A percentile compares a stretch with the other conserved stretches of the same genome.
Evolutionary conservation across 306 rosid genomes (phyloP).

Genomic region (Dalbergia cochinchinensis): DNA sequence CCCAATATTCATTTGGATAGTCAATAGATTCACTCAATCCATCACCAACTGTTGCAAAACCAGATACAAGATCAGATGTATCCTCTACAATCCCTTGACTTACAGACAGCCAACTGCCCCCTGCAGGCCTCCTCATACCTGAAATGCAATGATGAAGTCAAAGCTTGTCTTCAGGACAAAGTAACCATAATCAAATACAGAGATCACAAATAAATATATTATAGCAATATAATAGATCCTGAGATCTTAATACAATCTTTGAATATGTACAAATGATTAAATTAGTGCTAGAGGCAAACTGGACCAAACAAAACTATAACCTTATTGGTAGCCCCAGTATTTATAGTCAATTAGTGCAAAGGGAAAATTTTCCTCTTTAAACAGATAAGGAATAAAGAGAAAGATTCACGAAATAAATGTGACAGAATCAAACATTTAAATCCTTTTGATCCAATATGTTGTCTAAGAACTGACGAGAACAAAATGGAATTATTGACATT

Average conservation of each 20-base stretch:
- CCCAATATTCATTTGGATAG: constrained; percentile 97
- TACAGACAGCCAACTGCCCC: constrained; percentile 92
- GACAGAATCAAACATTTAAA: not conserved
- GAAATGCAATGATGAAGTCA: constrained; percentile 42
- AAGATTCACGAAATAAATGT: constrained; percentile 8
- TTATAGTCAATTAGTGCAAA: constrained; percentile 3
- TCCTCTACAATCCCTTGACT: constrained; percentile 97
- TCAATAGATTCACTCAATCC: constrained; percentile 91
- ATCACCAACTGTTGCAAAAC: constrained; percentile 97
- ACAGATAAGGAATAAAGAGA: constrained; percentile 20
- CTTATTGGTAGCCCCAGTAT: not conserved
- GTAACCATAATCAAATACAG: constrained; percentile 17
- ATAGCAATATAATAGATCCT: not conserved
- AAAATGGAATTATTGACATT: constrained; percentile 19
- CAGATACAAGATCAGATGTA: constrained; percentile 94
- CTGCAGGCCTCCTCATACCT: constrained; percentile 86
- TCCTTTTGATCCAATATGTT: constrained; percentile 10
- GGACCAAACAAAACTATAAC: not conserved
- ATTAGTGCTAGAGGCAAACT: constrained; percentile 8
- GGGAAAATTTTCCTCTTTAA: constrained; percentile 1
- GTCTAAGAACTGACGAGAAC: not conserved
- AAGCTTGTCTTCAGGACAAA: constrained; percentile 28
- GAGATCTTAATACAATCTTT: not conserved
- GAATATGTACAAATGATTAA: not conserved
- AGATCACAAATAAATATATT: constrained; percentile 19